Evolutionary conservation across 805 yeast species (phyloP), one percentile per base, ranked within the genome.

Genomic region (Wickerhamiella musiphila): DNA sequence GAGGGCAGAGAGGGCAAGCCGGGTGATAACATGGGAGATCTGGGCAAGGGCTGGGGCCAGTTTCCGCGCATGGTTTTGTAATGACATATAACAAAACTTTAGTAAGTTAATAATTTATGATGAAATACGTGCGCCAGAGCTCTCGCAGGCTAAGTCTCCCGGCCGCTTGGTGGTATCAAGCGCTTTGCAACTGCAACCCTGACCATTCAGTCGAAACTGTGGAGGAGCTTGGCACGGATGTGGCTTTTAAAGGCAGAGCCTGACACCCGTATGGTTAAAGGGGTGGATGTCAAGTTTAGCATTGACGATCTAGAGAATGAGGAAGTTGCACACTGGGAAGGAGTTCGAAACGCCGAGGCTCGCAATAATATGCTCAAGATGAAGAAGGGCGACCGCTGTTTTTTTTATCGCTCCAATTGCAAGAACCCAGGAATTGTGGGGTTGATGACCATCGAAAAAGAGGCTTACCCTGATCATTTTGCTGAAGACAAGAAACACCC

Each of bases 231-330:
- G n/a, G n/a, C n/a, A n/a, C n/a, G n/a, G n/a, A n/a, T n/a, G n/a
- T 69, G 75, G 75, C 54, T 69, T 3, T 54, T 69, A 27, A 69
- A 69, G 41, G 65, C 73, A 2, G 76, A 70, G 46, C 75, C 75
- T 1, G 51, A 52, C 27, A 39, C 63, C 1, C 48, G 75, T 27
- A 48, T 66, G 8, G 72, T 65, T 31, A 55, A 66, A 6, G 68
- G 67, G 2, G 48, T 49, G 13, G 72, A 69, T 42, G 68, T 63
- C 15, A 56, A 57, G 26, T 69, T 66, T 44, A 56, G 71, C 4
- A 50, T 68, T 5, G 52, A 52, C 6, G 67, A 61, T 19, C 48
- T 69, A 9, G 44, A 56, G 12, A 41, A 54, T 5, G 61, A 55
- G 6, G 53, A 47, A 4, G 37, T 37, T 1, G 66, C 64, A 32